A percentile compares a stretch with the other conserved stretches of the same genome.
phyloP scores from a whole-genome alignment of 2,329 filamentous ascomycete species.

The Cladophialophora bantiana region DNA sequence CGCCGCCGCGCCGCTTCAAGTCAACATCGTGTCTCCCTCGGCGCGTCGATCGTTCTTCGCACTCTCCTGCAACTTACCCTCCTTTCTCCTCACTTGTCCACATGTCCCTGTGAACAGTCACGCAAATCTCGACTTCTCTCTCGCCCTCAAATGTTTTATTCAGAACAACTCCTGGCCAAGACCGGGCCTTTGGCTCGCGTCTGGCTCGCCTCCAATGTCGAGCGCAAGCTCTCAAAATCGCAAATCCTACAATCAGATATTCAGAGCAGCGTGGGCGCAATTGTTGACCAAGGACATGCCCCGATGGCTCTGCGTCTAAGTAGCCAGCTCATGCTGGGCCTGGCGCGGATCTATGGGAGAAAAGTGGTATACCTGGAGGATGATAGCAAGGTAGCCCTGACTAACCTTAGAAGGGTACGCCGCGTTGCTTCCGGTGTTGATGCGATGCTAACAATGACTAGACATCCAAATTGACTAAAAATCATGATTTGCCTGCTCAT shows the following conservation, averaged over 20 bases:
- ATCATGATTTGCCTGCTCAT: conserved; percentile 90
- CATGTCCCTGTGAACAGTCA: conserved; percentile 19
- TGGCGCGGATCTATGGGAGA: conserved; percentile 95
- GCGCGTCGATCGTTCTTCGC: conserved; percentile 27
- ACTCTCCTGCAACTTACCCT: background rate
- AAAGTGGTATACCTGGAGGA: conserved; percentile 96
- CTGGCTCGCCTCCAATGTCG: conserved; percentile 97
- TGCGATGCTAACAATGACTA: conserved; percentile 54
- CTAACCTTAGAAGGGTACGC: conserved; percentile 97
- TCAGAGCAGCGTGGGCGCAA: conserved; percentile 91
- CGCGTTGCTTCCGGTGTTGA: background rate
- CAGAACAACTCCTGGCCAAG: conserved; percentile 93
- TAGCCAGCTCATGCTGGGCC: conserved; percentile 90
- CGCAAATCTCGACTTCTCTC: background rate
- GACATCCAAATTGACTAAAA: conserved; percentile 93
- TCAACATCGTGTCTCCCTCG: conserved; percentile 14
- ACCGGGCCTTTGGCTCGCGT: conserved; percentile 95
- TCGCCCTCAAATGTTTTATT: conserved; percentile 82
- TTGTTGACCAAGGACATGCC: conserved; percentile 90
- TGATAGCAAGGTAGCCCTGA: conserved; percentile 94
- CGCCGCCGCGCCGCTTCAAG: background rate
- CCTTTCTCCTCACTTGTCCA: background rate
- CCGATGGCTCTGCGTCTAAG: conserved; percentile 94
- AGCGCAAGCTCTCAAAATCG: conserved; percentile 97
- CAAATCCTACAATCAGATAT: conserved; percentile 95